phyloP scores from a whole-genome alignment of 2,329 filamentous ascomycete species.

The Cordyceps cateniannulata region DNA sequence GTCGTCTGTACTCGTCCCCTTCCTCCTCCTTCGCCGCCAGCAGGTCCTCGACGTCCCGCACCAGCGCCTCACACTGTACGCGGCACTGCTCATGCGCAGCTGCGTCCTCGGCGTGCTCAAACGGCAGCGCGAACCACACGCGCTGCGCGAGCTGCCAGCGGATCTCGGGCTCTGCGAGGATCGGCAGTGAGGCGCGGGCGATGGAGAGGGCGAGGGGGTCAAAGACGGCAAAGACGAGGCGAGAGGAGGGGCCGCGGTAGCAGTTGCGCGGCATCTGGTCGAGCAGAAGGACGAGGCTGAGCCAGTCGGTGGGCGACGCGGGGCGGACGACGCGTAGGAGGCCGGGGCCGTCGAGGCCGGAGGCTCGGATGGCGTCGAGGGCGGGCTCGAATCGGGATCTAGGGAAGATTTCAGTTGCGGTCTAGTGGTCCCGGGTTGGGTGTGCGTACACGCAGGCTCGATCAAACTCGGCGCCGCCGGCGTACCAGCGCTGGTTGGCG shows the following conservation, averaged over 20 bases:
- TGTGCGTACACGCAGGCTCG: slow-evolving; percentile 28
- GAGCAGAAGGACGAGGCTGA: slow-evolving; percentile 50
- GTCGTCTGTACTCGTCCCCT: slow-evolving; percentile 20
- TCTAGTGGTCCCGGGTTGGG: background rate
- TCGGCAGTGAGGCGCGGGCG: slow-evolving; percentile 28
- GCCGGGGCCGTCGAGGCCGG: slow-evolving; percentile 21
- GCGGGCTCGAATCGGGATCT: slow-evolving; percentile 27
- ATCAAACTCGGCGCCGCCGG: slow-evolving; percentile 28
- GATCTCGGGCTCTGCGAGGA: slow-evolving; percentile 22
- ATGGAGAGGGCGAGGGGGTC: slow-evolving; percentile 48
- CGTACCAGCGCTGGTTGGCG: slow-evolving; percentile 29
- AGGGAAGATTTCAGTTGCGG: background rate
- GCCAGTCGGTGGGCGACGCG: slow-evolving; percentile 27
- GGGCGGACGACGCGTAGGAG: slow-evolving; percentile 24
- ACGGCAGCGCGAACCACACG: slow-evolving; percentile 53
- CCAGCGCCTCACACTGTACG: slow-evolving; percentile 25
- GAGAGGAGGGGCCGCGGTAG: slow-evolving; percentile 42
- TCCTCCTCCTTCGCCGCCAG: slow-evolving; percentile 19
- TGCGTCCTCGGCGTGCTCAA: slow-evolving; percentile 52
- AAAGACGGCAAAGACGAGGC: slow-evolving; percentile 45
- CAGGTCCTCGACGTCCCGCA: slow-evolving; percentile 27
- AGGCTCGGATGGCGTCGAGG: slow-evolving; percentile 26
- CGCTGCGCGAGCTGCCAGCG: slow-evolving; percentile 34
- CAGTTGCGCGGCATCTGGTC: slow-evolving; percentile 59
- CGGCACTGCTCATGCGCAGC: slow-evolving; percentile 35